Evolutionary conservation across 2,329 filamentous ascomycete genomes (phyloP), one percentile per base, ranked within the genome.

Genomic region (Verruconis gallopava): DNA sequence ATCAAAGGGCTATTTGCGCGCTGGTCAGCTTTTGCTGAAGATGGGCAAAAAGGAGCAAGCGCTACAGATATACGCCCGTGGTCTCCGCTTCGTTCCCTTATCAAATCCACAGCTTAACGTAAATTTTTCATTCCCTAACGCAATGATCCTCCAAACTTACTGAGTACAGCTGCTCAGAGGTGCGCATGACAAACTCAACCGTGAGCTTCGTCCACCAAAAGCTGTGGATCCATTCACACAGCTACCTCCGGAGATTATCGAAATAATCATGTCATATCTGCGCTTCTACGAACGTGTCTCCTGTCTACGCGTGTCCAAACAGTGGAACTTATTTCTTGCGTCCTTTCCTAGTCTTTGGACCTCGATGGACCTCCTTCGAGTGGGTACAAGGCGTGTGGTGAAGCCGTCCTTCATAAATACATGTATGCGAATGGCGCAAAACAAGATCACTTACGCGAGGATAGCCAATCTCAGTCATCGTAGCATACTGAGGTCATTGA

Each of bases 11-110:
- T 42, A 42, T 25, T 33, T 42, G 13, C 41, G 34, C 4, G 25
- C 41, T 2, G 34, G 34, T 18, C 20, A 63, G 38, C 65, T 64
- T 45, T 13, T 38, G 13, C 33, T 36, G 33, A 13, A 37, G 14
- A 66, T 69, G 57, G 61, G 64, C 9, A 74, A 71, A 50, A 53
- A 59, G 2, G 62, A 67, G n/a, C 66, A 65, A 18, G 75, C 75
- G 4, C 50, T 73, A 11, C 64, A 68, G 9, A 66, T 77, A 18
- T 78, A 77, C 55, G 63, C 67, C 19, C 69, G 73, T 51, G 75
- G 71, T n/a, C 56, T 78, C 48, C 71, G 68, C 46, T 64, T 60
- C 36, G 59, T 77, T 15, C 58, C 64, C n/a, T 53, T 59, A 21
- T 59, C 38, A 5, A 66, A 42, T 34, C 47, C 35, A 46, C 53